These are phyloP conservation scores for Diaporthe sp. DNA, from an alignment of 2,329 filamentous ascomycete species.

Conservation along the genomic window DNA sequence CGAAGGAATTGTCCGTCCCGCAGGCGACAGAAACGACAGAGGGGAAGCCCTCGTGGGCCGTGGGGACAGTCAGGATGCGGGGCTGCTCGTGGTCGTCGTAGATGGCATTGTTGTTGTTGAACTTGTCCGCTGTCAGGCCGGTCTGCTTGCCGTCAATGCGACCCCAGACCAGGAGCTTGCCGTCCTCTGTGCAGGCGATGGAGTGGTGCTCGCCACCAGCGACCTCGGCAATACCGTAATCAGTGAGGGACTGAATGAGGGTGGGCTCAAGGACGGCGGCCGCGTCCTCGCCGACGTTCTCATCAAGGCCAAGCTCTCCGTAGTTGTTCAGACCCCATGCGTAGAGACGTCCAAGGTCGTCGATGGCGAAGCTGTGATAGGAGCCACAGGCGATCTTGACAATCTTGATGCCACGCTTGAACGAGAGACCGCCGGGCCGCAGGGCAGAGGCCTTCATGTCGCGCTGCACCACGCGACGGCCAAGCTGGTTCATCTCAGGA, in stretches of 20 bases:
- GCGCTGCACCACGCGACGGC: constrained; percentile 73
- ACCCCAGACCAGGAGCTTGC: constrained; percentile 73
- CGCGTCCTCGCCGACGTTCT: constrained; percentile 75
- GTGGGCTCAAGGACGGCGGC: constrained; percentile 81
- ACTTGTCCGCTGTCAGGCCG: constrained; percentile 69
- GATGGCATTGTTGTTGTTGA: constrained; percentile 72
- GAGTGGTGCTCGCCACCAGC: constrained; percentile 82
- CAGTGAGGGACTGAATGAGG: constrained; percentile 74
- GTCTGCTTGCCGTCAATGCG: constrained; percentile 68
- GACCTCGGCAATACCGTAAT: constrained; percentile 76
- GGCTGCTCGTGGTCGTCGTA: constrained; percentile 75
- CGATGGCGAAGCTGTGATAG: constrained; percentile 87
- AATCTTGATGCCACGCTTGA: constrained; percentile 70
- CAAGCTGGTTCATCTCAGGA: constrained; percentile 76
- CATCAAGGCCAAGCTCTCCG: constrained; percentile 78
- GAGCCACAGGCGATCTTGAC: constrained; percentile 76
- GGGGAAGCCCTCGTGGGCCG: constrained; percentile 68
- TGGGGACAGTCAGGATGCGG: constrained; percentile 80
- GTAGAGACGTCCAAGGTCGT: constrained; percentile 78
- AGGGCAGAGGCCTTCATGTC: constrained; percentile 55
- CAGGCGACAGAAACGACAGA: constrained; percentile 71
- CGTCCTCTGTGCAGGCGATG: constrained; percentile 70
- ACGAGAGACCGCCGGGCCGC: constrained; percentile 51
- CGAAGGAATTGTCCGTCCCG: constrained; percentile 81
- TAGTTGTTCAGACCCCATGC: constrained; percentile 92